A percentile compares a stretch with the other conserved stretches of the same genome.
Evolutionary conservation across 768 basidiomycete species (phyloP).

Genomic region (Mycena pura): DNA sequence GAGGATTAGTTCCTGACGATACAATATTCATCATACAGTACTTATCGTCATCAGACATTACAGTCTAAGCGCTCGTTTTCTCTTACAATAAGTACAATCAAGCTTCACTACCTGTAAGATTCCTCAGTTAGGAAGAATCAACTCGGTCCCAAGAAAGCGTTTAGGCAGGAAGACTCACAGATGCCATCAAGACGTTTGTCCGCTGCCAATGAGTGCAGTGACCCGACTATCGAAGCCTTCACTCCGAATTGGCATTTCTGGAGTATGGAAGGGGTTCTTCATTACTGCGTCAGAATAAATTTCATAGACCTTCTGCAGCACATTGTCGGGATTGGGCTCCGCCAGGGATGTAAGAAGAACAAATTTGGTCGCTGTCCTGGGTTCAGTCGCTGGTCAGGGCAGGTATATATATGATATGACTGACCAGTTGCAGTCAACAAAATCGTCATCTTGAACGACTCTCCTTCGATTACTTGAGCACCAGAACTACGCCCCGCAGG

Average conservation of each 20-base stretch:
- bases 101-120: background rate
- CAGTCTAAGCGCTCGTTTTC: background rate
- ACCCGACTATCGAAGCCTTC: conserved; percentile 86
- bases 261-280: conserved; percentile 99
- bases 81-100: conserved; percentile 1
- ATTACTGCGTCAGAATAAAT: conserved; percentile 94
- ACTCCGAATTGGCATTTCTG: conserved; percentile 98
- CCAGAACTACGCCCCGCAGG: conserved; percentile 86
- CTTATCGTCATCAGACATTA: background rate
- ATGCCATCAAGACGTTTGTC: conserved; percentile 12
- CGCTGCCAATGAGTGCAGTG: conserved; percentile 60
- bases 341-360: conserved; percentile 86
- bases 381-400: background rate
- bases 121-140: background rate
- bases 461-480: conserved; percentile 94
- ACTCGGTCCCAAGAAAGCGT: background rate
- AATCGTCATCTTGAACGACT: conserved; percentile 94
- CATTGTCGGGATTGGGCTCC: conserved; percentile 70
- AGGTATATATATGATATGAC: conserved; percentile 15
- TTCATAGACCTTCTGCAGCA: conserved; percentile 90
- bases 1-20: background rate
- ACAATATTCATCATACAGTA: background rate
- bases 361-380: conserved; percentile 85
- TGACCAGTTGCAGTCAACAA: conserved; percentile 89
- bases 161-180: background rate